Percentiles rank a stretch among this genome's conserved stretches.
Conservation (phyloP, 352 stramenopile species). For the Globisporangium radiosum region DNA sequence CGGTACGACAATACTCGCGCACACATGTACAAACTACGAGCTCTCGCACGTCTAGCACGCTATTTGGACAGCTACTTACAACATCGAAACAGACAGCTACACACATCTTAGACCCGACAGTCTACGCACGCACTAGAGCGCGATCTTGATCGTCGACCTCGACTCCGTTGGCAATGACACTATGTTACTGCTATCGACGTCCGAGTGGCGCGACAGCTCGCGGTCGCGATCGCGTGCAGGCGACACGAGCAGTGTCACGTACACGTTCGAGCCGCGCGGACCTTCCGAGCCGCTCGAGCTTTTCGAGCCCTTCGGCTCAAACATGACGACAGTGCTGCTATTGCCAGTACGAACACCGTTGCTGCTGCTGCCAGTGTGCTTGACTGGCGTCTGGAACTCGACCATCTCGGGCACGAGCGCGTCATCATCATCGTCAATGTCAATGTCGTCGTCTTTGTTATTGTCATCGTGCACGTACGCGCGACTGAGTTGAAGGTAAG, state of each 20-base stretch:
- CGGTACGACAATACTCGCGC: too few species aligned
- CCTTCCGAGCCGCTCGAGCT: background rate
- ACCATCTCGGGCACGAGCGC: slow-evolving; percentile 10
- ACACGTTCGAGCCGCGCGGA: slow-evolving; percentile 12
- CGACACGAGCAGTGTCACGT: slow-evolving; percentile 13
- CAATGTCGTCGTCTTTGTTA: slow-evolving; percentile 1
- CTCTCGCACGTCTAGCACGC: too few species aligned
- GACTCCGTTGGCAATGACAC: background rate
- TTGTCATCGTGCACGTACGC: background rate
- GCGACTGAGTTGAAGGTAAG: too few species aligned
- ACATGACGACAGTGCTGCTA: too few species aligned
- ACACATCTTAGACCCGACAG: too few species aligned
- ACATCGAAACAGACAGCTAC: too few species aligned
- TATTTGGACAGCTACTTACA: too few species aligned
- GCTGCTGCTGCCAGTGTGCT: background rate
- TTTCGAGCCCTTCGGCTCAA: background rate
- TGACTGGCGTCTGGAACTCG: slow-evolving; percentile 13
- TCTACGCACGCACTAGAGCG: slow-evolving; percentile 1
- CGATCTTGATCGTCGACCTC: slow-evolving; percentile 8
- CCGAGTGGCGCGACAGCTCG: background rate
- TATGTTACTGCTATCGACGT: background rate
- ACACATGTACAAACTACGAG: too few species aligned
- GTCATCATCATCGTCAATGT: slow-evolving; percentile 6
- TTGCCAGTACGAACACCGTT: too few species aligned
- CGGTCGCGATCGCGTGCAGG: slow-evolving; percentile 3